phyloP scores from a whole-genome alignment of 2,329 filamentous ascomycete genomes.

The Pseudopithomyces maydicus region DNA sequence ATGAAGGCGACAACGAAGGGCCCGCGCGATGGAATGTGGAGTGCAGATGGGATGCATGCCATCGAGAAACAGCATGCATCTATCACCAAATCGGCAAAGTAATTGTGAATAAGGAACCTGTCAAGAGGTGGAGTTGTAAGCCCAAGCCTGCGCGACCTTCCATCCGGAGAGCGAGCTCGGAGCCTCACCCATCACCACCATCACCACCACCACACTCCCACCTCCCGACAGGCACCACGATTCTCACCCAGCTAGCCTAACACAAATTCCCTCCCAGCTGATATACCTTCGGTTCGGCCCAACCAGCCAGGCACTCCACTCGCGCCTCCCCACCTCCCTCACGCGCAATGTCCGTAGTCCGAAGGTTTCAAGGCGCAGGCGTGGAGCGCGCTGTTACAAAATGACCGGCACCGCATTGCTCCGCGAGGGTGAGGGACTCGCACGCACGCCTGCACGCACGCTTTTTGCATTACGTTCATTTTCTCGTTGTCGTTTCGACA shows the following conservation, averaged over 20 bases:
- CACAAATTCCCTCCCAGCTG: not conserved
- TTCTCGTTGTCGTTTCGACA: not conserved
- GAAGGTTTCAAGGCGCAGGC: conserved; percentile 7
- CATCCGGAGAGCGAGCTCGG: too few species aligned
- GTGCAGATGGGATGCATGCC: not conserved
- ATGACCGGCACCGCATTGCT: not conserved
- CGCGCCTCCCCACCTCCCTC: not conserved
- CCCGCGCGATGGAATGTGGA: too few species aligned
- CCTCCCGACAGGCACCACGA: too few species aligned
- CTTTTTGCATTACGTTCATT: not conserved
- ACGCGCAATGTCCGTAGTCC: conserved; percentile 9
- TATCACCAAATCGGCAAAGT: too few species aligned
- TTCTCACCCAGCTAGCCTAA: too few species aligned
- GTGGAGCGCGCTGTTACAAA: conserved; percentile 1
- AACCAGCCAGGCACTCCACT: not conserved
- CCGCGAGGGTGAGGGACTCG: not conserved
- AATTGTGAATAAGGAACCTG: too few species aligned
- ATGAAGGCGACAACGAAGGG: not conserved
- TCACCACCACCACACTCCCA: too few species aligned
- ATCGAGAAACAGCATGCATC: too few species aligned
- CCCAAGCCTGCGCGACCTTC: too few species aligned
- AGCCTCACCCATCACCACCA: too few species aligned
- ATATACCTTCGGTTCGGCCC: not conserved
- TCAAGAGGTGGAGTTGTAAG: too few species aligned
- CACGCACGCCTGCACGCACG: not conserved